phyloP scores from a whole-genome alignment of 768 basidiomycete genomes.

The Pholiota molesta region DNA sequence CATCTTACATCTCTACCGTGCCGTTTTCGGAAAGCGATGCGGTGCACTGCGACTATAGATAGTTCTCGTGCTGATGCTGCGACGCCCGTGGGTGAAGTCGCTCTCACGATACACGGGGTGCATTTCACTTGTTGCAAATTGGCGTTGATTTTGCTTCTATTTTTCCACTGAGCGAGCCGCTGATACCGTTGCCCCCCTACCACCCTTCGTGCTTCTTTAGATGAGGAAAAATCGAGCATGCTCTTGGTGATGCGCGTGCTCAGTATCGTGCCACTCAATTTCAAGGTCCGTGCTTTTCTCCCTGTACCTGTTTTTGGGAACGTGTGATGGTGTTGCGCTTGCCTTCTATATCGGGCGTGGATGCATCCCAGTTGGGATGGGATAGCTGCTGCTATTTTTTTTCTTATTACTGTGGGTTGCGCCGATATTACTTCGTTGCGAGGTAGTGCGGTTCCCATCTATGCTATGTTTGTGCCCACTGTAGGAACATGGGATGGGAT shows the following conservation, averaged over 20 bases:
- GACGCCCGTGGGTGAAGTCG: neutral
- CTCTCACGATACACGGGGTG: neutral
- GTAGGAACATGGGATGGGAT: neutral
- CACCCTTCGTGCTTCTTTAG: constrained; percentile 38
- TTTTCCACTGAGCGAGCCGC: neutral
- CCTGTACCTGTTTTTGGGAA: neutral
- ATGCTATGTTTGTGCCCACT: neutral
- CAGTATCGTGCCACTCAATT: constrained; percentile 92
- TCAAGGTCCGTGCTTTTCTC: constrained; percentile 65
- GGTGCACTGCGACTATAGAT: neutral
- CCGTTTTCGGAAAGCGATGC: neutral
- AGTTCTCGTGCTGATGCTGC: neutral
- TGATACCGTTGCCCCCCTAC: constrained; percentile 1
- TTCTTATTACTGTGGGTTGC: constrained; percentile 5
- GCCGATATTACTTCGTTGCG: constrained; percentile 9
- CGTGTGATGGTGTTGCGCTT: neutral
- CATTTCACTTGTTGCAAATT: neutral
- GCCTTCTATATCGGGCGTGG: neutral
- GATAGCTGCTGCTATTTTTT: neutral
- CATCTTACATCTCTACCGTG: neutral
- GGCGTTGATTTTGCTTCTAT: neutral
- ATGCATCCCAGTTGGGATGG: neutral
- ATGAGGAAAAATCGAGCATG: constrained; percentile 94
- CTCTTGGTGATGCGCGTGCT: constrained; percentile 95
- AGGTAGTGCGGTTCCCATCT: neutral